Conservation (phyloP, 345 rosid genomes). For the Litchi chinensis region DNA sequence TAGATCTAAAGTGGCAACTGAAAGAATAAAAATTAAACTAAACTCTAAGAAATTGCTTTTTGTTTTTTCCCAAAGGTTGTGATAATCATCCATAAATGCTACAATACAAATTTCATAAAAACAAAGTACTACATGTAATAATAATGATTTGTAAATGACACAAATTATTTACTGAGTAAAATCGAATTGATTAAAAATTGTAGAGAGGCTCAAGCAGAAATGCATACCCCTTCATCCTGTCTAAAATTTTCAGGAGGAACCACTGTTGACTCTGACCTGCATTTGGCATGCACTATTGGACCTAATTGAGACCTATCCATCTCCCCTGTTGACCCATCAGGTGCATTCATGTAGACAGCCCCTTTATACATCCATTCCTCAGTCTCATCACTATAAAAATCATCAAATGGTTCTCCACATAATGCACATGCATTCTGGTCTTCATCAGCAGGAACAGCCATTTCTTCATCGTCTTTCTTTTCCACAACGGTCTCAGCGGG, state of each 20-base stretch:
- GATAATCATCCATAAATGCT: not conserved
- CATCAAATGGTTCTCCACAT: slow-evolving; percentile 97
- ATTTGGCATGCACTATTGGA: slow-evolving; percentile 98
- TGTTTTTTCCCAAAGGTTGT: not conserved
- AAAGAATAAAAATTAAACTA: not conserved
- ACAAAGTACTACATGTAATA: not conserved
- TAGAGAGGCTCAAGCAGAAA: slow-evolving; percentile 14
- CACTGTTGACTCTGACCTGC: slow-evolving; percentile 82
- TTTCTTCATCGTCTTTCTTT: slow-evolving; percentile 85
- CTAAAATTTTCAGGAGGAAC: slow-evolving; percentile 52
- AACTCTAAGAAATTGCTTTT: not conserved
- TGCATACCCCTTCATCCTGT: slow-evolving; percentile 58
- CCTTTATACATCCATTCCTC: slow-evolving; percentile 99
- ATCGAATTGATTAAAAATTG: not conserved
- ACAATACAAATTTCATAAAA: not conserved
- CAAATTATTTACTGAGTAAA: not conserved
- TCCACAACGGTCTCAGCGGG: slow-evolving; percentile 66
- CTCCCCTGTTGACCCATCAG: slow-evolving; percentile 54
- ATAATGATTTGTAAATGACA: not conserved
- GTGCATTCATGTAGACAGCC: slow-evolving; percentile 91
- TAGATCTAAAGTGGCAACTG: not conserved
- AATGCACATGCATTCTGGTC: slow-evolving; percentile 88
- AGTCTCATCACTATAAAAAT: slow-evolving; percentile 93
- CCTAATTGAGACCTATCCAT: slow-evolving; percentile 86
- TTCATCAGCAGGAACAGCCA: slow-evolving; percentile 99